phyloP scores from a whole-genome alignment of 1,284 basidiomycete species.

The Leccinum huronense region DNA sequence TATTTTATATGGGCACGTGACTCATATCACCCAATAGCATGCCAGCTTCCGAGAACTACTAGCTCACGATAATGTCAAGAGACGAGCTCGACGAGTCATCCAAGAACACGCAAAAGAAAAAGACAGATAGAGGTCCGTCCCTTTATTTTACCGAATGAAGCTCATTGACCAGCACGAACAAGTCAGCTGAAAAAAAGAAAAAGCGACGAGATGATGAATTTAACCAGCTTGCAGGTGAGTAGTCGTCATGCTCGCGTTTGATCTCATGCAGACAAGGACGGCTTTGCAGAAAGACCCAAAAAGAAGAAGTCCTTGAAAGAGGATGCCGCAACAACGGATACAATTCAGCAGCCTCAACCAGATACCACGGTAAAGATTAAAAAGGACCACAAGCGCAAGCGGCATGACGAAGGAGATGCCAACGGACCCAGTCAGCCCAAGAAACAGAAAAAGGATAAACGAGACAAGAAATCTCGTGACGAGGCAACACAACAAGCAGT shows the following conservation, averaged over 20 bases:
- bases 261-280: constrained; percentile 5
- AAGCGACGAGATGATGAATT: constrained; percentile 7
- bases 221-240: constrained; percentile 14
- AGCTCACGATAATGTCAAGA: constrained; percentile 6
- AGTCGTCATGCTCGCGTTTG: background rate
- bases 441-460: constrained; percentile 33
- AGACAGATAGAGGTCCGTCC: constrained; percentile 19
- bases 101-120: background rate
- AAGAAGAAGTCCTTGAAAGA: constrained; percentile 13
- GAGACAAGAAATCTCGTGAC: constrained; percentile 20
- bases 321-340: background rate
- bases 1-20: too few species aligned
- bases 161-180: constrained; percentile 18
- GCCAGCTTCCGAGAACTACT: too few species aligned
- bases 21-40: too few species aligned
- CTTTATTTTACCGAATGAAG: background rate
- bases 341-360: background rate
- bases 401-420: constrained; percentile 14
- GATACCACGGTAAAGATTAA: constrained; percentile 21
- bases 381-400: constrained; percentile 36
- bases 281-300: background rate
- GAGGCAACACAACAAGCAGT: background rate
- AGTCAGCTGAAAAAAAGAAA: constrained; percentile 26
- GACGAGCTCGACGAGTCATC: constrained; percentile 4
- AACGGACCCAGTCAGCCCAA: constrained; percentile 18